Evolutionary conservation across 495 filamentous ascomycete genomes (phyloP).

Genomic region (Aspergillus sparsus): DNA sequence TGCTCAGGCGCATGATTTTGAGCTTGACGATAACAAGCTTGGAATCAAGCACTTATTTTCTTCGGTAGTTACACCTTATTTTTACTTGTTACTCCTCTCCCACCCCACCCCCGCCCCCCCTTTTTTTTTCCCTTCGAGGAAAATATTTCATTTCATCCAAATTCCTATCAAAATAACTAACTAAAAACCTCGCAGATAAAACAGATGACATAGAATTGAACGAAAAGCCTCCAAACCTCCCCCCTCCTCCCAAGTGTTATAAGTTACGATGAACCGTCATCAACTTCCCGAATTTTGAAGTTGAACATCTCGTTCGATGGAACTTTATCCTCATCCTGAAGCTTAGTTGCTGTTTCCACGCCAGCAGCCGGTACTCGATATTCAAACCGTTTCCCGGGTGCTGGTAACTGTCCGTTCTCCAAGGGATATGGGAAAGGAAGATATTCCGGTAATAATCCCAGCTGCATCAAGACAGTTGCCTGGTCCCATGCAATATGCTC

Average conservation of each 20-base stretch:
- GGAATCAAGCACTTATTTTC: too few species aligned
- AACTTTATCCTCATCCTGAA: constrained; percentile 58
- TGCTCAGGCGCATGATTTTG: too few species aligned
- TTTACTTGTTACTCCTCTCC: too few species aligned
- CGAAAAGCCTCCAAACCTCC: too few species aligned
- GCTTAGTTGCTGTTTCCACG: constrained; percentile 61
- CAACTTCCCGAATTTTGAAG: constrained; percentile 31
- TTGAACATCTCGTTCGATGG: constrained; percentile 67
- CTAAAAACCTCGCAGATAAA: too few species aligned
- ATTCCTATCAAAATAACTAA: too few species aligned
- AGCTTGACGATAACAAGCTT: too few species aligned
- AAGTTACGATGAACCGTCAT: constrained; percentile 15
- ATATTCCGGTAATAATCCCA: constrained; percentile 68
- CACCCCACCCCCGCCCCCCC: too few species aligned
- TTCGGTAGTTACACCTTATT: too few species aligned
- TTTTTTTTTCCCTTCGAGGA: too few species aligned
- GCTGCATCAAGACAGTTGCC: constrained; percentile 70
- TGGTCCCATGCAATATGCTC: constrained; percentile 90
- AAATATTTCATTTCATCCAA: too few species aligned
- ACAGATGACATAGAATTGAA: too few species aligned
- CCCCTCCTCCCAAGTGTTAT: neutral
- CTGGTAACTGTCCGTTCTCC: constrained; percentile 39
- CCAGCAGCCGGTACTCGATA: constrained; percentile 71
- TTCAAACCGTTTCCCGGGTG: constrained; percentile 51
- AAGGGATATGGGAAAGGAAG: constrained; percentile 58